Base-by-base conservation (phyloP, 2,329 filamentous ascomycete genomes). In the Apiospora aurea region DNA sequence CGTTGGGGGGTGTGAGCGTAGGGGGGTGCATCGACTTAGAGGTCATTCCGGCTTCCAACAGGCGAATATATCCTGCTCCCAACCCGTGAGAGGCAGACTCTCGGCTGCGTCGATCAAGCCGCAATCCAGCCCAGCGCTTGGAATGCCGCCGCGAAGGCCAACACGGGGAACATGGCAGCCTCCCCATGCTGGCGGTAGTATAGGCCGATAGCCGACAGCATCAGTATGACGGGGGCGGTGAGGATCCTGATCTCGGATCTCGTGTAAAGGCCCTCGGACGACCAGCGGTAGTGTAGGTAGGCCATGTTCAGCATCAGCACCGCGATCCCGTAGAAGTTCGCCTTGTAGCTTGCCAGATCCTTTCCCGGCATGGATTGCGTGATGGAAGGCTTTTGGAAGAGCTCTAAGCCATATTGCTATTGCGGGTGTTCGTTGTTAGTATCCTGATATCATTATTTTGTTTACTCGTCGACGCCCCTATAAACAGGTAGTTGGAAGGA, bases 221-320 rank as follows among this genome's bases (percentile, higher is more conserved):
- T 18, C 7, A 34, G 26, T 10, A 34, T 61, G 53, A 11, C 53
- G 5, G 34, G 29, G 29, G 26, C 4, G 29, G 53, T 38, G 16
- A 61, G 2, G 26, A 61, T 16, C 53, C 53, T 21, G 29, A 38
- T 61, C 53, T 61, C 53, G 7, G 29, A 61, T 38, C 18, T 38
- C 29, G 53, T 11, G 29, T 61, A 21, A 21, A 38, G 53, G 10
- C 51, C 26, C 26, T 29, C 51, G 16, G 3, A 57, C 14, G 51
- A 57, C 51, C 51, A 57, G 21, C 26, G 51, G 51, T 57, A 57
- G 26, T 61, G 53, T 4, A 38, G 29, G 53, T 61, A 61, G 29
- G 51, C 26, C 26, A 57, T 13, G 51, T 29, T 34, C 14, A 57
- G 29, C 51, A 57, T 18, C 6, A 57, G 10, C 26, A 16, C 51